These are phyloP conservation scores for Pseudogymnoascus sp. DNA, from an alignment of 2,329 filamentous ascomycete species.

Conservation along the genomic window DNA sequence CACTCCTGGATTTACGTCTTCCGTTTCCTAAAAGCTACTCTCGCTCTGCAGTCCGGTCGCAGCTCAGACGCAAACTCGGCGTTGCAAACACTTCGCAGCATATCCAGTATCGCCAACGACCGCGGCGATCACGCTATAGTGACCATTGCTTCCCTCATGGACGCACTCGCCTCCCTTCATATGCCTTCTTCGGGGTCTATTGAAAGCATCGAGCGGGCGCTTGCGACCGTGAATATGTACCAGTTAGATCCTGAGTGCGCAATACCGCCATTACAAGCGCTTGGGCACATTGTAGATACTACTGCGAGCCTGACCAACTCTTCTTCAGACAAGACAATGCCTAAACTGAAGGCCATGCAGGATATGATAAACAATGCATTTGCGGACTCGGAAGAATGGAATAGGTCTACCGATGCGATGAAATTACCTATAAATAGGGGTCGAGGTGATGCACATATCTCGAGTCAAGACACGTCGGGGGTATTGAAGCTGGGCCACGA, in stretches of 20 bases:
- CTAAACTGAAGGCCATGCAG: conserved; percentile 58
- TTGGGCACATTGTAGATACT: conserved; percentile 63
- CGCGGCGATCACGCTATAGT: conserved; percentile 57
- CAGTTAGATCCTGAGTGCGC: conserved; percentile 59
- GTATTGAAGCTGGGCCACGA: conserved; percentile 44
- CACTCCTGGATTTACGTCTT: conserved; percentile 71
- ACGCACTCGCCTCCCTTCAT: conserved; percentile 62
- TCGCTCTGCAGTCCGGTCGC: conserved; percentile 56
- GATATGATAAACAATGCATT: conserved; percentile 51
- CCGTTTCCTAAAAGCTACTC: conserved; percentile 63
- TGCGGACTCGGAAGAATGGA: conserved; percentile 23
- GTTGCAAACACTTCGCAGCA: conserved; percentile 61
- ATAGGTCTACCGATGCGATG: conserved; percentile 38
- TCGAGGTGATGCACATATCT: conserved; percentile 39
- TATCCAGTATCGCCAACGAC: conserved; percentile 51
- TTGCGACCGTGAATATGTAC: conserved; percentile 66
- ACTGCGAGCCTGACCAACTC: conserved; percentile 61
- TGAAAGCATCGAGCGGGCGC: conserved; percentile 64
- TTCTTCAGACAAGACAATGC: conserved; percentile 45
- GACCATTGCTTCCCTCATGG: conserved; percentile 58
- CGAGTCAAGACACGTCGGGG: conserved; percentile 50
- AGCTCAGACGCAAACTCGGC: conserved; percentile 55
- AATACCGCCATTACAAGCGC: conserved; percentile 58
- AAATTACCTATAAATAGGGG: conserved; percentile 50
- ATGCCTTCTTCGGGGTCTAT: conserved; percentile 56